Percentiles rank a stretch among this genome's conserved stretches.
Evolutionary conservation across 148 eudicot species (phyloP).

Genomic region (Amaranthus cruentus): DNA sequence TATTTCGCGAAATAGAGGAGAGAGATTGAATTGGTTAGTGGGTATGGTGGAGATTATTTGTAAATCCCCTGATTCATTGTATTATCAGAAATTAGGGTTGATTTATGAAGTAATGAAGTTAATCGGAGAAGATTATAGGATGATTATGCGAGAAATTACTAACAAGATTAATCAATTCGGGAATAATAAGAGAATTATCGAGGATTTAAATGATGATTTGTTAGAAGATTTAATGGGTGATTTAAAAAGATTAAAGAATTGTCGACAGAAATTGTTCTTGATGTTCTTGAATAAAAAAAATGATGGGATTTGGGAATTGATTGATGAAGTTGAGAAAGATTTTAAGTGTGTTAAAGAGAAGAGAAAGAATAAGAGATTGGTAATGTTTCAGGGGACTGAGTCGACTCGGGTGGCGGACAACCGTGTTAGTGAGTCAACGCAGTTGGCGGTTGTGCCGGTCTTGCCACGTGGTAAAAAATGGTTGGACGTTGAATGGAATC

Average conservation of each 20-base stretch:
- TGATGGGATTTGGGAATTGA: conserved; percentile 56
- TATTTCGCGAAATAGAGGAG: neutral
- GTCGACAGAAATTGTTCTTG: conserved; percentile 31
- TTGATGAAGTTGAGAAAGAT: conserved; percentile 22
- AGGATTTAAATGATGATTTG: conserved; percentile 23
- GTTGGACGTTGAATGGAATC: conserved; percentile 39
- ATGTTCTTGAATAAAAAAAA: conserved; percentile 62
- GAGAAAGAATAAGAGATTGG: conserved; percentile 29
- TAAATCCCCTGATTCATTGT: conserved; percentile 40
- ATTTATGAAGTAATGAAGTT: conserved; percentile 47
- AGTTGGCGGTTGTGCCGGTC: neutral
- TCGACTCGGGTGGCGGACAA: conserved; percentile 20
- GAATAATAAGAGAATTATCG: conserved; percentile 1
- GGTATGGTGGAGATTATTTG: conserved; percentile 41
- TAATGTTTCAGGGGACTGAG: conserved; percentile 22
- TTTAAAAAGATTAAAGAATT: conserved; percentile 36
- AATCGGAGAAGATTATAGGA: conserved; percentile 56
- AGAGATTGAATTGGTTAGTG: conserved; percentile 31
- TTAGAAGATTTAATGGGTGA: conserved; percentile 25
- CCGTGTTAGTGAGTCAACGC: neutral
- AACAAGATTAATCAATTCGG: conserved; percentile 29
- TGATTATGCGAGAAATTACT: conserved; percentile 34
- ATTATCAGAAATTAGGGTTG: conserved; percentile 38
- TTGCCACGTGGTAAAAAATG: conserved; percentile 19
- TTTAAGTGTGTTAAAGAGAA: conserved; percentile 19